Evolutionary conservation across 148 eudicot species (phyloP), one percentile per base, ranked within the genome.

Genomic region (Vaccinium macrocarpon): DNA sequence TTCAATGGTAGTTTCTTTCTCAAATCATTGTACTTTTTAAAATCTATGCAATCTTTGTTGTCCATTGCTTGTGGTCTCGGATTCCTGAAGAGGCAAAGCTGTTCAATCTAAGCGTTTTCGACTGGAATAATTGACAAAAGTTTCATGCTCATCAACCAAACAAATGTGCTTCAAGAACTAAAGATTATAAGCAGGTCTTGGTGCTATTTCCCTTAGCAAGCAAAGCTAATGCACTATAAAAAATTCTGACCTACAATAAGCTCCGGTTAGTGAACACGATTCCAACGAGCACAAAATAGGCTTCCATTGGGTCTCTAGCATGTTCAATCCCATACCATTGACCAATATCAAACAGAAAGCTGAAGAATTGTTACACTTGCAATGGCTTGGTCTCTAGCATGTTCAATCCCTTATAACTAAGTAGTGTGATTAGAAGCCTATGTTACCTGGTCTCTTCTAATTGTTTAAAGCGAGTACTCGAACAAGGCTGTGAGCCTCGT

Each of bases 1-100:
- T 80, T 79, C 56, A n/a, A 15, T 80, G 72, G 23, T 27, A 51
- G 83, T 80, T 38, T 46, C 27, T 56, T 50, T 74, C 46, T 61
- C 15, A 49, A 38, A 57, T 35, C 50, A 80, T 49, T 27, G 16
- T 50, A 21, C 81, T 10, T 48, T 5, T 48, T 13, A 14, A 46
- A 85, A 81, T 50, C 51, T 81, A 35, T 85, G 57, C 51, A 70
- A 15, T 18, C 49, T 56, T 61, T 75, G 10, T 51, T 8, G 29
- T 23, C 76, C 61, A 9, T 25, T 35, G 56, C 57, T 62, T 64
- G 62, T 50, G 32, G 57, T 51, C 78, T 52, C 55, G 18, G 13
- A 23, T 68, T 32, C 42, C 48, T 27, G 13, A 35, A 21, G 10
- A 70, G 46, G 12, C 10, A 0, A 29, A 57, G 1, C 27, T 6